Base-by-base conservation (phyloP, 148 eudicot genomes). In the Polygonum aviculare region DNA sequence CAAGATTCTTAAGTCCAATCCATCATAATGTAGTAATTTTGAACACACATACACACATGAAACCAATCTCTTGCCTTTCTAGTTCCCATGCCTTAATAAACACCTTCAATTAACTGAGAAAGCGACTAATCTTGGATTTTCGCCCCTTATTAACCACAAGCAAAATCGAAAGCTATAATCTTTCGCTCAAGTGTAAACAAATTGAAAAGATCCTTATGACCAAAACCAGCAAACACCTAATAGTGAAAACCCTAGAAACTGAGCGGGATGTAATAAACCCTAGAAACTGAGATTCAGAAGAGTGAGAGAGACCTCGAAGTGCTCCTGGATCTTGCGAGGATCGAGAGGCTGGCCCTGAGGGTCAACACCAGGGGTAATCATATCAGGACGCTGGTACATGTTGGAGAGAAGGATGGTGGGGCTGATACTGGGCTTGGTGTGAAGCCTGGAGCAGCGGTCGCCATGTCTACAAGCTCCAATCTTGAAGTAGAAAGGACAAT, bases 401-500 rank as follows among this genome's bases (percentile, higher is more conserved):
- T 90, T 90, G 55, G 92, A 81, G 44, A 90, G 92, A 19, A 90
- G 83, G 69, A 90, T 77, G 0, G 92, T 90, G 0, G 92, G 92
- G 19, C 86, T 82, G 35, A 90, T 90, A 14, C 88, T 87, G 12
- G 96, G 92, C 22, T 82, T 82, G 41, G 83, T 88, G 80, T 90
- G 96, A 75, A 88, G 92, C 52, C 96, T 86, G 5, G 92, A 90
- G 83, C 95, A 90, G 0, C 92, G 88, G 59, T 90, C 95, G 12
- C 90, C 92, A 72, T 90, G 95, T 14, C 92, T 81, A 36, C 95
- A 88, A 1, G 95, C 95, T 72, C 96, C 96, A 81, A 90, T 88
- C 77, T 90, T 90, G 87, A 90, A 88, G 84, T 90, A 90, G 84
- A 90, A 90, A 0, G 96, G 96, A 54, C 92, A 90, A 81, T 90